These are phyloP conservation scores for Camellia sinensis DNA, from an alignment of 148 eudicot genomes.

Conservation along the genomic window DNA sequence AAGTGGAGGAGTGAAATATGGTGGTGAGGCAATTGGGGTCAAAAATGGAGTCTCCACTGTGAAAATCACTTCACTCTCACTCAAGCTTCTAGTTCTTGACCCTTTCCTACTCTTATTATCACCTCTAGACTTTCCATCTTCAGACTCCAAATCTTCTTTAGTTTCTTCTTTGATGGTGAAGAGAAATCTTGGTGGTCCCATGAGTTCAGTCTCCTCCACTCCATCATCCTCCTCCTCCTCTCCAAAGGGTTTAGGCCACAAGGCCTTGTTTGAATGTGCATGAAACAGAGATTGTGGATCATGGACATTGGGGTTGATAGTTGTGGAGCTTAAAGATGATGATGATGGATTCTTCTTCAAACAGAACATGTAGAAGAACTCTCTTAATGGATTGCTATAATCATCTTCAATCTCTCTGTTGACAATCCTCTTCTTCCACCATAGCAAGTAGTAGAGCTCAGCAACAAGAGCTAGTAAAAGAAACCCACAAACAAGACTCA, in stretches of 20 bases:
- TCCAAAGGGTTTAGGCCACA: conserved; percentile 28
- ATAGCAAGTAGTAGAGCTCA: conserved; percentile 74
- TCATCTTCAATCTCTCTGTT: conserved; percentile 40
- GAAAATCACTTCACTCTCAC: conserved; percentile 46
- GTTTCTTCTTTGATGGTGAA: conserved; percentile 80
- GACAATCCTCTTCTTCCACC: conserved; percentile 67
- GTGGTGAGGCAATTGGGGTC: conserved; percentile 66
- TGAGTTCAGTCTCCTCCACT: conserved; percentile 22
- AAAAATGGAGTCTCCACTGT: conserved; percentile 44
- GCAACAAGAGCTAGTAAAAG: conserved; percentile 58
- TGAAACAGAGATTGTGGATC: conserved; percentile 25
- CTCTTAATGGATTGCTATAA: conserved; percentile 34
- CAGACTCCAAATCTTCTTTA: conserved; percentile 68
- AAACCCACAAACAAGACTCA: conserved; percentile 66
- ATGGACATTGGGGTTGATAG: conserved; percentile 26
- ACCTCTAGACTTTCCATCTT: conserved; percentile 39
- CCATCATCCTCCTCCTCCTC: conserved; percentile 14
- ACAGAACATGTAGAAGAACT: conserved; percentile 38
- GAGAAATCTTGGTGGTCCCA: conserved; percentile 57
- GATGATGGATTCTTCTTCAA: conserved; percentile 30
- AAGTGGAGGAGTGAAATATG: conserved; percentile 55
- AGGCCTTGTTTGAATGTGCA: conserved; percentile 22
- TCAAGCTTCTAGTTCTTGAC: conserved; percentile 47
- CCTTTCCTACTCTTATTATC: conserved; percentile 22
- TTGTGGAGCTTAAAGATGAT: conserved; percentile 29